Conservation (phyloP, 805 yeast genomes). For the Hanseniaspora clermontiae region DNA sequence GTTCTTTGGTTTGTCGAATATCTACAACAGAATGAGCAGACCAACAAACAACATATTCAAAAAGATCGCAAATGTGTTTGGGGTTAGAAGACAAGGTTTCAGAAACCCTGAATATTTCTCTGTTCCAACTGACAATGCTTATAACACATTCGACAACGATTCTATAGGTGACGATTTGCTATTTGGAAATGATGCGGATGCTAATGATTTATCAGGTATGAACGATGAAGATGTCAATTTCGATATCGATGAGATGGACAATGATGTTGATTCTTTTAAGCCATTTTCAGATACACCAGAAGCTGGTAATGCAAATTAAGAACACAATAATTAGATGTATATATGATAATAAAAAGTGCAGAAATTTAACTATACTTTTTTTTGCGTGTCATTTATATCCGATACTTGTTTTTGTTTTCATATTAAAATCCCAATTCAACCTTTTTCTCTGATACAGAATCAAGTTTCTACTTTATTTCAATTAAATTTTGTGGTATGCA, state of each 20-base stretch:
- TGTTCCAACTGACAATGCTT: constrained; percentile 22
- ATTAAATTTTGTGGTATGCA: too few relatives aligned
- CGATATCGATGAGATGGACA: constrained; percentile 23
- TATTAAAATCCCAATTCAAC: too few relatives aligned
- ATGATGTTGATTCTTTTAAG: constrained; percentile 17
- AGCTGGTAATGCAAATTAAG: background rate
- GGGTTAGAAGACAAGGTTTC: constrained; percentile 6
- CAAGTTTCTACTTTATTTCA: too few relatives aligned
- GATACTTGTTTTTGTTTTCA: background rate
- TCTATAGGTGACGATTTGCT: constrained; percentile 28
- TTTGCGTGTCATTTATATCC: background rate
- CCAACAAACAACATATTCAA: background rate
- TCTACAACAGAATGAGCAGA: constrained; percentile 12
- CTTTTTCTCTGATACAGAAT: too few relatives aligned
- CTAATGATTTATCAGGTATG: constrained; percentile 35
- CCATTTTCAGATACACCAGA: constrained; percentile 16
- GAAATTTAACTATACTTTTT: too few relatives aligned
- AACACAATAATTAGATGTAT: background rate
- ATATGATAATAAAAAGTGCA: background rate
- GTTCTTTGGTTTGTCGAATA: constrained; percentile 30
- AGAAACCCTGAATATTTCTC: constrained; percentile 14
- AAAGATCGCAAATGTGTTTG: constrained; percentile 4
- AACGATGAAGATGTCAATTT: constrained; percentile 27
- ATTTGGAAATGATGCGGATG: constrained; percentile 36
- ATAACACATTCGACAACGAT: constrained; percentile 25